A percentile compares a stretch with the other conserved stretches of the same genome.
Conservation (phyloP, 1,139 yeast species). For the Pichia terricola region DNA sequence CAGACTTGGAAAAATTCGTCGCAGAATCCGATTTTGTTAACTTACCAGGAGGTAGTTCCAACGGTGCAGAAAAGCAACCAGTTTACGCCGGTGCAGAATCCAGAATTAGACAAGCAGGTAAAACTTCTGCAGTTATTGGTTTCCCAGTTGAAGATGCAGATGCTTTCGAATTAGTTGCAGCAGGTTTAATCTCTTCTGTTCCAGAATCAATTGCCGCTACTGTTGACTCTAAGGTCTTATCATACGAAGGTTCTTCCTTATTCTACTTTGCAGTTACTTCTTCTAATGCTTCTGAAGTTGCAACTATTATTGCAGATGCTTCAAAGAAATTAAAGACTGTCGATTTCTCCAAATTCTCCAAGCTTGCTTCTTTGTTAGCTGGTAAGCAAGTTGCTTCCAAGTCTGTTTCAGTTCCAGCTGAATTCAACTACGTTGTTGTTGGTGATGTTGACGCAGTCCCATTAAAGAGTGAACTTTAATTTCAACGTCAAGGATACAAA, state of each 20-base stretch:
- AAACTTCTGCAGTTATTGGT: slow-evolving; percentile 71
- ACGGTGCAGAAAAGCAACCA: slow-evolving; percentile 31
- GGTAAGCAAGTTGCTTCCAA: slow-evolving; percentile 39
- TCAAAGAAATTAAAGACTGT: slow-evolving; percentile 29
- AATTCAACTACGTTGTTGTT: slow-evolving; percentile 79
- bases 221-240: slow-evolving; percentile 42
- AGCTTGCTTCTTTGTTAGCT: slow-evolving; percentile 30
- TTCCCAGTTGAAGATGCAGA: slow-evolving; percentile 67
- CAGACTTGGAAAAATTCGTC: slow-evolving; percentile 62
- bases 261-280: slow-evolving; percentile 65
- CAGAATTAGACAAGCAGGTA: slow-evolving; percentile 63
- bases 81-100: slow-evolving; percentile 56
- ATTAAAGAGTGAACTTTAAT: slow-evolving; percentile 77
- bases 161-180: slow-evolving; percentile 61
- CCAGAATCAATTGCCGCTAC: slow-evolving; percentile 33
- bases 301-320: slow-evolving; percentile 54
- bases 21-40: slow-evolving; percentile 56
- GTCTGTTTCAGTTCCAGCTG: slow-evolving; percentile 36
- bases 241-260: slow-evolving; percentile 76
- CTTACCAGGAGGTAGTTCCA: slow-evolving; percentile 47
- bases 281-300: slow-evolving; percentile 42
- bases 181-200: slow-evolving; percentile 60
- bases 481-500: neutral
- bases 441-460: slow-evolving; percentile 89
- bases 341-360: slow-evolving; percentile 25